Conservation (phyloP, 2,329 filamentous ascomycete species). For the Aspergillus calidoustus region DNA sequence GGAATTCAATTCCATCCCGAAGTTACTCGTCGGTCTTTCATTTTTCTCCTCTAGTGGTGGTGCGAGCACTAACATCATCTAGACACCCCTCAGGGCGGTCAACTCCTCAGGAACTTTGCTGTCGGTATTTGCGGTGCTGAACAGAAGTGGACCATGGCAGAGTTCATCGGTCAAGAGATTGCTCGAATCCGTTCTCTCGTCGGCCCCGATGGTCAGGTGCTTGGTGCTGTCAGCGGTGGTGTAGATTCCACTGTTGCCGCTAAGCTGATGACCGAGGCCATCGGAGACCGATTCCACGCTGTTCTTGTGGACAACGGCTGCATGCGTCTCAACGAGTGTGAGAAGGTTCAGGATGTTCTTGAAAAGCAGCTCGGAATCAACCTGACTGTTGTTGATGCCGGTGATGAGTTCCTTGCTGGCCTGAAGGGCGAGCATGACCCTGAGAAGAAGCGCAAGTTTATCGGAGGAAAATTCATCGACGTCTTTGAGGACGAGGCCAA, state of each 20-base stretch:
- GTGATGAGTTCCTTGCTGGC: conserved; percentile 74
- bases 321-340: conserved; percentile 83
- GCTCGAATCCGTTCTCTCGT: conserved; percentile 78
- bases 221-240: conserved; percentile 79
- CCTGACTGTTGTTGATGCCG: conserved; percentile 82
- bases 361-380: conserved; percentile 83
- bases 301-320: conserved; percentile 85
- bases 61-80: not conserved
- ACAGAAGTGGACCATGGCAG: conserved; percentile 82
- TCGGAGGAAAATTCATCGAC: conserved; percentile 79
- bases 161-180: conserved; percentile 83
- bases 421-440: conserved; percentile 79
- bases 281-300: conserved; percentile 82
- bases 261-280: conserved; percentile 83
- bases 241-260: conserved; percentile 90
- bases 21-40: conserved; percentile 56
- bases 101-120: conserved; percentile 81
- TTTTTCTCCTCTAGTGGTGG: not conserved
- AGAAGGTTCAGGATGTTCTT: conserved; percentile 79
- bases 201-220: conserved; percentile 79
- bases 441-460: conserved; percentile 89
- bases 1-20: conserved; percentile 92
- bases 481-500: conserved; percentile 81
- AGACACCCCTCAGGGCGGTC: conserved; percentile 61
- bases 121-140: conserved; percentile 78